A percentile compares a stretch with the other conserved stretches of the same genome.
phyloP scores from a whole-genome alignment of 441 rosid species.

The Theobroma grandiflorum region DNA sequence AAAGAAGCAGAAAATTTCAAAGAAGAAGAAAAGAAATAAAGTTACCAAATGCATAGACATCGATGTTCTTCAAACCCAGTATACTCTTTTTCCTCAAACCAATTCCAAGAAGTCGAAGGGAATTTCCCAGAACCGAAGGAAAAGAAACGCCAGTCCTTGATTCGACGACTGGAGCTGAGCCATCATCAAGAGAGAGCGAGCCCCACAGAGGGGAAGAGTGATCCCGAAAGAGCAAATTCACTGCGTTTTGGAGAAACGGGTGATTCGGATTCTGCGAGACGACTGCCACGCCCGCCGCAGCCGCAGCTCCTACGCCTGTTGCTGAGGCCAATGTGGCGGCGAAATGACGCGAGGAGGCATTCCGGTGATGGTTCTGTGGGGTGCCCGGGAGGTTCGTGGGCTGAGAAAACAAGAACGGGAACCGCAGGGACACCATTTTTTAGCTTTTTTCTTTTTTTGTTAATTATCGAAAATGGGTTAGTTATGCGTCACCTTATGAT shows the following conservation, averaged over 20 bases:
- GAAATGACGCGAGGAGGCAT: constrained; percentile 35
- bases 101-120: constrained; percentile 71
- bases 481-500: constrained; percentile 14
- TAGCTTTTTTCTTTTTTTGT: background rate
- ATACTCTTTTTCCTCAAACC: constrained; percentile 83
- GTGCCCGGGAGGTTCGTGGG: constrained; percentile 36
- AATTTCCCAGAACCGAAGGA: constrained; percentile 62
- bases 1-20: background rate
- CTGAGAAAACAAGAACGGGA: constrained; percentile 89
- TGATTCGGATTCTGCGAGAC: constrained; percentile 44
- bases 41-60: constrained; percentile 87
- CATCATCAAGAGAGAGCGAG: constrained; percentile 75
- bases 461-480: background rate
- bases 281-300: constrained; percentile 50
- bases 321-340: constrained; percentile 41
- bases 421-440: constrained; percentile 72
- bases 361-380: constrained; percentile 12
- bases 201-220: constrained; percentile 55
- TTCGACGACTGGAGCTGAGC: constrained; percentile 59
- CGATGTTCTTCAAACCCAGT: constrained; percentile 87
- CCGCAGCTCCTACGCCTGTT: constrained; percentile 46
- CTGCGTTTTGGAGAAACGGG: constrained; percentile 44
- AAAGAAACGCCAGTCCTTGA: constrained; percentile 76
- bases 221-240: constrained; percentile 44
- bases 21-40: background rate